Conservation (phyloP, 257 asterid species). For the Scutellaria galericulata region DNA sequence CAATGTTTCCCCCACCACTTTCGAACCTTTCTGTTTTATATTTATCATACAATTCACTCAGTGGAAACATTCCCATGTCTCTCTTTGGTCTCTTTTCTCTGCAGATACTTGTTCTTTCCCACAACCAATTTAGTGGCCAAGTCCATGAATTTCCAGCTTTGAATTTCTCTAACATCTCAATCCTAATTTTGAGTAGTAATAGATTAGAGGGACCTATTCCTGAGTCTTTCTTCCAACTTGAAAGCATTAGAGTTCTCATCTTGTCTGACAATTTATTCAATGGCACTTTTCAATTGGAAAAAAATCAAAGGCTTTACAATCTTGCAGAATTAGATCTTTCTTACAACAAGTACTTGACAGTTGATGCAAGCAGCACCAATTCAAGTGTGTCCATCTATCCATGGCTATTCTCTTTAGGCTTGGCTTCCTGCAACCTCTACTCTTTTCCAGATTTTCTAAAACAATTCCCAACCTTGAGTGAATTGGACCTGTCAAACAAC, state of each 20-base stretch:
- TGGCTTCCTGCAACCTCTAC: conserved; percentile 38
- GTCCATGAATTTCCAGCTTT: conserved; percentile 17
- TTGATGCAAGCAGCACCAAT: conserved; percentile 24
- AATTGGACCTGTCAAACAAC: not conserved
- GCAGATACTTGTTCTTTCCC: conserved; percentile 13
- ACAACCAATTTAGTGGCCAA: conserved; percentile 42
- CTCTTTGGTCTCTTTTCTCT: conserved; percentile 43
- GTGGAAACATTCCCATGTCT: conserved; percentile 39
- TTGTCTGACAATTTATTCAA: conserved; percentile 40
- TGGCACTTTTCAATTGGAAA: conserved; percentile 27
- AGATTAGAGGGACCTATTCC: conserved; percentile 35
- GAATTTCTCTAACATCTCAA: not conserved
- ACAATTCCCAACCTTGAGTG: not conserved
- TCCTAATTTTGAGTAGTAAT: conserved; percentile 39
- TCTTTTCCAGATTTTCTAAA: not conserved
- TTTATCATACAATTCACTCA: conserved; percentile 35
- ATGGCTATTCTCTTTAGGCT: not conserved
- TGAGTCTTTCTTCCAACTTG: conserved; percentile 25
- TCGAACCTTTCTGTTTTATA: conserved; percentile 28
- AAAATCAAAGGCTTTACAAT: conserved; percentile 27
- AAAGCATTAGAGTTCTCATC: conserved; percentile 1
- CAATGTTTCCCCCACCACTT: conserved; percentile 34
- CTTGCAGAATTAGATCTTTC: conserved; percentile 46
- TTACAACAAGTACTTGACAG: conserved; percentile 38
- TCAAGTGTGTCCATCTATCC: conserved; percentile 20